A percentile compares a stretch with the other conserved stretches of the same genome.
phyloP scores from a whole-genome alignment of 805 yeast genomes.

The Myxozyma neotropica region DNA sequence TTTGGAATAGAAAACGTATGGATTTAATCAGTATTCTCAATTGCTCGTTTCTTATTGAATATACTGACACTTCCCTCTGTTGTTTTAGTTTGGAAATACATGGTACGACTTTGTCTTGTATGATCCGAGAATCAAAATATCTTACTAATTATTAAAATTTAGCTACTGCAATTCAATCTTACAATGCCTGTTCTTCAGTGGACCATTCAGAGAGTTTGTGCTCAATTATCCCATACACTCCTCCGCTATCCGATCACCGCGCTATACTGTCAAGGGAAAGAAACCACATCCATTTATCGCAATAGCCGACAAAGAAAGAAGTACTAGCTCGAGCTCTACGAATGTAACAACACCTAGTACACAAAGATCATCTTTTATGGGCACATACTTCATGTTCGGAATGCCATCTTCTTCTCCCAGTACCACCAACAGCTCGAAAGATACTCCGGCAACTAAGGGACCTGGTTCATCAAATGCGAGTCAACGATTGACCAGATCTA shows the following conservation, averaged over 20 bases:
- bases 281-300: constrained; percentile 18
- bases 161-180: constrained; percentile 84
- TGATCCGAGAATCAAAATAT: neutral
- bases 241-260: constrained; percentile 22
- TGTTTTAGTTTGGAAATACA: constrained; percentile 70
- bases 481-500: neutral
- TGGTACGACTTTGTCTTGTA: constrained; percentile 40
- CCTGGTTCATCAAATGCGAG: neutral
- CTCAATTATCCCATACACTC: constrained; percentile 49
- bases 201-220: constrained; percentile 64
- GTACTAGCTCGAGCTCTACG: constrained; percentile 32
- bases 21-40: neutral
- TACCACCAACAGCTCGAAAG: neutral
- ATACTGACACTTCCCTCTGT: no score
- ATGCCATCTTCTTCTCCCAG: neutral
- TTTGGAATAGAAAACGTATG: constrained; percentile 48
- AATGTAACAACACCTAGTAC: constrained; percentile 5
- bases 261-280: constrained; percentile 21
- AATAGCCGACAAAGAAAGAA: constrained; percentile 8
- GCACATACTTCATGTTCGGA: constrained; percentile 8
- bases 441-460: neutral
- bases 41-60: neutral
- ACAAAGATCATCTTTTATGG: constrained; percentile 2
- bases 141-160: neutral
- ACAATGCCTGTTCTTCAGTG: constrained; percentile 80